A percentile compares a stretch with the other conserved stretches of the same genome.
Conservation (phyloP, 2,329 filamentous ascomycete genomes). For the Hypoxylon sp. region DNA sequence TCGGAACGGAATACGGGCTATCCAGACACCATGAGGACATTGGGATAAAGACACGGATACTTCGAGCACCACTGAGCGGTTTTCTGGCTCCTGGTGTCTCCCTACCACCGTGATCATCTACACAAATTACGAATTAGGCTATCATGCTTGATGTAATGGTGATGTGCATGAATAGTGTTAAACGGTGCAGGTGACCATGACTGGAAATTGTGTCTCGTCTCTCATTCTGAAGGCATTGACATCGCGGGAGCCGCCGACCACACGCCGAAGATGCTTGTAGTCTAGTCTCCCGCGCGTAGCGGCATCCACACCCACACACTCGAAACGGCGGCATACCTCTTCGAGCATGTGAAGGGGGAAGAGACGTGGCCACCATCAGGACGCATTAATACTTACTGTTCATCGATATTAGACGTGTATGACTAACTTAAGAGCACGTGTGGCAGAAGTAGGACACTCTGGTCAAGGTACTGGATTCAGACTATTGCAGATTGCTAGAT, state of each 20-base stretch:
- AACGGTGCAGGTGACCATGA: constrained; percentile 24
- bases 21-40: constrained; percentile 4
- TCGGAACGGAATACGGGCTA: constrained; percentile 16
- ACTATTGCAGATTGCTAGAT: constrained; percentile 25
- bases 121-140: constrained; percentile 26
- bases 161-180: constrained; percentile 36
- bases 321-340: constrained; percentile 19
- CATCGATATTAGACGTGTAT: constrained; percentile 33
- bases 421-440: constrained; percentile 28
- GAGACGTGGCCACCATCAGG: constrained; percentile 40
- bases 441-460: constrained; percentile 17
- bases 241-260: constrained; percentile 38
- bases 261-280: constrained; percentile 37
- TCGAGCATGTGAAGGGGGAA: constrained; percentile 28
- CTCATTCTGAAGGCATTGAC: constrained; percentile 18
- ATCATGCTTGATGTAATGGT: constrained; percentile 35
- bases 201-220: constrained; percentile 15
- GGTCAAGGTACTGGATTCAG: constrained; percentile 16
- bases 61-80: constrained; percentile 1
- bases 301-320: constrained; percentile 38
- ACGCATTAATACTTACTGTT: constrained; percentile 34
- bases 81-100: constrained; percentile 10
- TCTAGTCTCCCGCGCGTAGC: constrained; percentile 27
- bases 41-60: constrained; percentile 4
- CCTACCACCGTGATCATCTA: constrained; percentile 22